phyloP scores from a whole-genome alignment of 2,329 filamentous ascomycete genomes.

The Pestalotiopsis sp. region DNA sequence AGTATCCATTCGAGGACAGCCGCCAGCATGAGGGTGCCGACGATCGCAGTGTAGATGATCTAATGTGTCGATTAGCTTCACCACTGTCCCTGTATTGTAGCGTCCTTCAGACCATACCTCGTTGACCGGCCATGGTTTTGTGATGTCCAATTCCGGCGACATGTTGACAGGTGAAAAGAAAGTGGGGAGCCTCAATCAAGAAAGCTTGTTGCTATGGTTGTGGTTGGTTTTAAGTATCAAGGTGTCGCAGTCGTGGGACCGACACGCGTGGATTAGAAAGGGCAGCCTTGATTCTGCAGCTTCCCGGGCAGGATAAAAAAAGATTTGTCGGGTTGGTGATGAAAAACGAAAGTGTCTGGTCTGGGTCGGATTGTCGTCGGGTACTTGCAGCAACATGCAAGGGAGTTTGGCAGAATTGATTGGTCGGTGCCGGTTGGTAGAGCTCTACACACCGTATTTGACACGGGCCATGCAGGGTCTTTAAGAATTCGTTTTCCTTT shows the following conservation, averaged over 20 bases:
- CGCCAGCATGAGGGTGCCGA: slow-evolving; percentile 80
- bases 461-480: background rate
- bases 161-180: background rate
- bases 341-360: slow-evolving; percentile 7
- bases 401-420: slow-evolving; percentile 16
- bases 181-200: background rate
- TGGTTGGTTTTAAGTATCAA: background rate
- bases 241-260: background rate
- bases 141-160: slow-evolving; percentile 44
- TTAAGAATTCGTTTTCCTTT: background rate
- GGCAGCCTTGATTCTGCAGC: slow-evolving; percentile 12
- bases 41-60: slow-evolving; percentile 84
- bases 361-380: slow-evolving; percentile 21
- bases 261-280: background rate
- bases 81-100: background rate
- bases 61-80: slow-evolving; percentile 38
- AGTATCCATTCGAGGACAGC: slow-evolving; percentile 92
- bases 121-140: slow-evolving; percentile 52
- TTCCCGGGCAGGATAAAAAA: slow-evolving; percentile 12
- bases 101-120: slow-evolving; percentile 41
- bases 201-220: background rate
- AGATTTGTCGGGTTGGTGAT: slow-evolving; percentile 7
- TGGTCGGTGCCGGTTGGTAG: background rate
- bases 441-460: background rate
- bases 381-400: slow-evolving; percentile 26